Evolutionary conservation across 306 rosid species (phyloP).

Genomic region (Casuarina cunninghamiana): DNA sequence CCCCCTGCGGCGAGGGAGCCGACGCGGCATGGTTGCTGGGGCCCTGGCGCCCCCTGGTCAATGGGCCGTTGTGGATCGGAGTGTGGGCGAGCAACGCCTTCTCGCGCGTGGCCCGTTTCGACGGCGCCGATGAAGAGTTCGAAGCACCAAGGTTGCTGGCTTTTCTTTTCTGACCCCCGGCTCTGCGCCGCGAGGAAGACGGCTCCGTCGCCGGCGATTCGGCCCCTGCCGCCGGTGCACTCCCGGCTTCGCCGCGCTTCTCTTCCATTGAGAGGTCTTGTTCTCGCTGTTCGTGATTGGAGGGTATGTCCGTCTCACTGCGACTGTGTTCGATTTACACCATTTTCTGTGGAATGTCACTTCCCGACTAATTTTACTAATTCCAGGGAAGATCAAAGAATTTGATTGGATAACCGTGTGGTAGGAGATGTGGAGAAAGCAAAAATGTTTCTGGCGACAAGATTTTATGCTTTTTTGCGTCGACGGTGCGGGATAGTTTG

Average conservation of each 20-base stretch:
- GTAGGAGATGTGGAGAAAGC: not conserved
- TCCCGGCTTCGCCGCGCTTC: constrained; percentile 61
- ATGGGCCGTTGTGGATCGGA: constrained; percentile 77
- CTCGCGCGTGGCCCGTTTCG: constrained; percentile 82
- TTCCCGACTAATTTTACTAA: not conserved
- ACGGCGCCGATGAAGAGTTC: constrained; percentile 57
- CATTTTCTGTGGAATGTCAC: not conserved
- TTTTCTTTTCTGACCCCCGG: constrained; percentile 73
- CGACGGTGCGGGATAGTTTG: not conserved
- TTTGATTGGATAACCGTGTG: not conserved
- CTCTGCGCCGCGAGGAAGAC: constrained; percentile 65
- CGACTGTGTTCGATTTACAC: constrained; percentile 5
- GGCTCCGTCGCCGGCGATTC: constrained; percentile 67
- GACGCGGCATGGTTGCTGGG: constrained; percentile 44
- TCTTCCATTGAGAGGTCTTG: constrained; percentile 59
- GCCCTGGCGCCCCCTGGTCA: constrained; percentile 88
- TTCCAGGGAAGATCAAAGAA: not conserved
- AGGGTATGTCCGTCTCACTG: constrained; percentile 11
- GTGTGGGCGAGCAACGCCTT: constrained; percentile 52
- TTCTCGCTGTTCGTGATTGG: not conserved
- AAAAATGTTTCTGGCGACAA: not conserved
- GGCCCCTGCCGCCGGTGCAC: constrained; percentile 36
- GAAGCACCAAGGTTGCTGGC: constrained; percentile 40
- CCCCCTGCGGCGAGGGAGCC: constrained; percentile 23
- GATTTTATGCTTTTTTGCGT: not conserved